Conservation (phyloP, 805 yeast species). For the Dipodascus albidus region DNA sequence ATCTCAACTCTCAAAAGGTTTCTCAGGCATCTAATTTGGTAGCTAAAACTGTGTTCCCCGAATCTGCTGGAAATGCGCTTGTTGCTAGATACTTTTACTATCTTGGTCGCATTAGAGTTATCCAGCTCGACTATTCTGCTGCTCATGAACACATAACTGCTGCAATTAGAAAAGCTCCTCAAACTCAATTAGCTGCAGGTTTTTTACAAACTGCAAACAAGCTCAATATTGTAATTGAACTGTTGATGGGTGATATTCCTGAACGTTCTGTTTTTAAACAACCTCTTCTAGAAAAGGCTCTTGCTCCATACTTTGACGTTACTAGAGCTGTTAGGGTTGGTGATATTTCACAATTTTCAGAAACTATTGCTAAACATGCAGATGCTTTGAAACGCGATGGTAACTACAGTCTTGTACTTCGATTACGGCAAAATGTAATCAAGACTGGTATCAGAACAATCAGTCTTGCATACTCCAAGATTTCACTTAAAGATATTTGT, state of each 20-base stretch:
- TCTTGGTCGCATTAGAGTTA: constrained; percentile 78
- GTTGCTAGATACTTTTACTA: constrained; percentile 89
- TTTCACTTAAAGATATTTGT: constrained; percentile 88
- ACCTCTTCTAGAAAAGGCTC: constrained; percentile 42
- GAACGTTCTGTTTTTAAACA: constrained; percentile 73
- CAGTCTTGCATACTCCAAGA: constrained; percentile 80
- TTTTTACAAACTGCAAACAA: constrained; percentile 85
- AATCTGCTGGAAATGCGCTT: constrained; percentile 71
- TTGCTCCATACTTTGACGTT: constrained; percentile 74
- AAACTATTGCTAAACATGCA: constrained; percentile 54
- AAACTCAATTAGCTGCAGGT: constrained; percentile 71
- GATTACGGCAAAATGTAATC: constrained; percentile 93
- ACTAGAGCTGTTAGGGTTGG: constrained; percentile 90
- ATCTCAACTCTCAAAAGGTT: constrained; percentile 65
- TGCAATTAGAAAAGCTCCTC: constrained; percentile 96
- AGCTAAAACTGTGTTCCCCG: constrained; percentile 82
- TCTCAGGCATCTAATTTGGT: constrained; percentile 82
- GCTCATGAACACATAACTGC: constrained; percentile 86
- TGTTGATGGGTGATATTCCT: constrained; percentile 95
- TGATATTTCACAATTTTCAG: constrained; percentile 70
- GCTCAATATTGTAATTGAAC: constrained; percentile 75
- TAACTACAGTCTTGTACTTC: constrained; percentile 69
- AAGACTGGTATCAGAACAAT: constrained; percentile 94
- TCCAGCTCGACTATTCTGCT: constrained; percentile 83
- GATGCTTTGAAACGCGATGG: constrained; percentile 58